These are phyloP conservation scores for Saccharomyces eubayanus DNA, from an alignment of 805 yeast species.

Conservation along the genomic window DNA sequence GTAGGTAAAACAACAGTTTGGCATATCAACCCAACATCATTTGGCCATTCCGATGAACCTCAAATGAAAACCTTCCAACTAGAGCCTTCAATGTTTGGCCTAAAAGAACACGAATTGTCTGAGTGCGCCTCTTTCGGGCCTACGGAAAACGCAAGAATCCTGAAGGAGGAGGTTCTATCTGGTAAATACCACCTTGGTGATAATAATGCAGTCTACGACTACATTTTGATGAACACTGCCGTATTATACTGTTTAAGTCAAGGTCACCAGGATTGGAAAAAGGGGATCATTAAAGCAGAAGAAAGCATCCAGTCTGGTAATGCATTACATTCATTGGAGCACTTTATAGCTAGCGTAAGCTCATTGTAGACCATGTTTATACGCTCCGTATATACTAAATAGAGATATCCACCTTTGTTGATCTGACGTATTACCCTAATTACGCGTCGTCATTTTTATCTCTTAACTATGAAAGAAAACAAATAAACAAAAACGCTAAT, in stretches of 20 bases:
- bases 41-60: conserved; percentile 24
- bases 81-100: conserved; percentile 72
- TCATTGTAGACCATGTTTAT: conserved; percentile 2
- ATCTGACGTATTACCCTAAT: neutral
- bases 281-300: conserved; percentile 71
- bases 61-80: conserved; percentile 38
- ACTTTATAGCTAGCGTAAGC: conserved; percentile 34
- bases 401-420: neutral
- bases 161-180: conserved; percentile 33
- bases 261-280: conserved; percentile 54
- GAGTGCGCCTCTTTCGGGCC: conserved; percentile 83
- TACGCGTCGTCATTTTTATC: neutral
- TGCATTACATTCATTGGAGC: conserved; percentile 52
- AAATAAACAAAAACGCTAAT: conserved; percentile 4
- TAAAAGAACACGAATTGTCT: conserved; percentile 60
- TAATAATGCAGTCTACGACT: conserved; percentile 65
- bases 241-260: conserved; percentile 80
- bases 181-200: conserved; percentile 41
- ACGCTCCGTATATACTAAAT: neutral
- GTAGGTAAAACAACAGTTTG: conserved; percentile 76
- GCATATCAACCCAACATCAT: conserved; percentile 42
- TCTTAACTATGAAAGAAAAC: conserved; percentile 3
- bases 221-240: conserved; percentile 82
- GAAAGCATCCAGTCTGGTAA: conserved; percentile 57
- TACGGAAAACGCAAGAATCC: conserved; percentile 61